Percentiles rank a stretch among this genome's conserved stretches.
These are phyloP conservation scores for Colletotrichum gloeosporioides DNA, from an alignment of 2,329 filamentous ascomycete species.

Conservation along the genomic window DNA sequence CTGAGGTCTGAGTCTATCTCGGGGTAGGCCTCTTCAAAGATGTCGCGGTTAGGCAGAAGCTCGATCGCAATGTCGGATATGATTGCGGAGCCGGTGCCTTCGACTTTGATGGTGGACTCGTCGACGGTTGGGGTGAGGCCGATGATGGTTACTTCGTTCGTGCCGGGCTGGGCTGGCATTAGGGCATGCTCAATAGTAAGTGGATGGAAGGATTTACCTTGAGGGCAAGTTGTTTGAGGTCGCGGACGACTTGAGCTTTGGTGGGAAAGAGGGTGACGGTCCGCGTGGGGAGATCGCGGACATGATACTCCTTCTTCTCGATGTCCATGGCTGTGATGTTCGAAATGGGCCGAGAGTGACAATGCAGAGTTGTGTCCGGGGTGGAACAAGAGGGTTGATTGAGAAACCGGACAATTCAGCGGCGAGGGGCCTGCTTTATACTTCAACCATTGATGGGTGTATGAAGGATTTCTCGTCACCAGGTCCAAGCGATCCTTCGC, in stretches of 20 bases:
- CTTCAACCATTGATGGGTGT: background rate
- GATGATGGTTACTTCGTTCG: slow-evolving; percentile 62
- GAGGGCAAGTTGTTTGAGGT: slow-evolving; percentile 60
- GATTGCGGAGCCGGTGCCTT: slow-evolving; percentile 59
- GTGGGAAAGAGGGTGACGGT: slow-evolving; percentile 68
- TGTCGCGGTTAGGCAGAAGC: slow-evolving; percentile 58
- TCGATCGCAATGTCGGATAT: slow-evolving; percentile 69
- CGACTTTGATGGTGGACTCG: slow-evolving; percentile 65
- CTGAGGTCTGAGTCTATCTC: slow-evolving; percentile 45
- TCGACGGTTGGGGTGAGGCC: slow-evolving; percentile 62
- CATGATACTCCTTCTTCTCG: slow-evolving; percentile 54
- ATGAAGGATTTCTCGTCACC: background rate
- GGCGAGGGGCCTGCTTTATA: fast-evolving
- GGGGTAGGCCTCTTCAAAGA: slow-evolving; percentile 60
- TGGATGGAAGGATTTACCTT: slow-evolving; percentile 34
- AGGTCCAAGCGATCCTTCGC: background rate
- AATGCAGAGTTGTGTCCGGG: background rate
- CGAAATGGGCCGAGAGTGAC: fast-evolving
- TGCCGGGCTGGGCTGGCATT: slow-evolving; percentile 57
- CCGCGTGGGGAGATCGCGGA: slow-evolving; percentile 63
- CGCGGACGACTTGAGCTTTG: slow-evolving; percentile 64
- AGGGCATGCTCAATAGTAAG: slow-evolving; percentile 56
- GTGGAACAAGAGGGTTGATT: background rate
- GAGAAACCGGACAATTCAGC: background rate
- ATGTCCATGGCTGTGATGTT: no score